A percentile compares a stretch with the other conserved stretches of the same genome.
Conservation (phyloP, 441 rosid species). For the Geranium incanum region DNA sequence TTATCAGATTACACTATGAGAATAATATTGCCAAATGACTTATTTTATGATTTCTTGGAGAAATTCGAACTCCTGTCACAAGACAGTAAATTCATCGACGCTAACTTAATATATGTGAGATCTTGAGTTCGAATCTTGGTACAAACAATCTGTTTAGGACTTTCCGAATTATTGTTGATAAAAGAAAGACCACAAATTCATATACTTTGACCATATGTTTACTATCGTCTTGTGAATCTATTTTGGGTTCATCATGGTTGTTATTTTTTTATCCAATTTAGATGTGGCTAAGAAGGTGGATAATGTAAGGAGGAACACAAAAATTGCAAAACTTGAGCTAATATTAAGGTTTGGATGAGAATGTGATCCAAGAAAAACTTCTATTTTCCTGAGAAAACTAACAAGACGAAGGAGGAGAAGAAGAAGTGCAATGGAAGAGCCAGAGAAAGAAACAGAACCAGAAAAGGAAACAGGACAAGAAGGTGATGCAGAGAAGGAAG, state of each 20-base stretch:
- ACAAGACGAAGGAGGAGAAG: neutral
- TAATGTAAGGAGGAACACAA: slow-evolving; percentile 5
- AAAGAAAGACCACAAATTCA: no score
- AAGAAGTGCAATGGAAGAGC: neutral
- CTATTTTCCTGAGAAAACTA: neutral
- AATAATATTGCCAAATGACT: neutral
- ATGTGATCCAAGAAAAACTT: neutral
- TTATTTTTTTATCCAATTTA: neutral
- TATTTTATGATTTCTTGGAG: no score
- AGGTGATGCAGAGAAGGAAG: neutral
- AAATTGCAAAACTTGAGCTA: slow-evolving; percentile 3
- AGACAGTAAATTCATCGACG: no score
- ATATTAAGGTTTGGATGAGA: neutral
- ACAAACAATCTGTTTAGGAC: no score
- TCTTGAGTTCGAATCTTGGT: no score
- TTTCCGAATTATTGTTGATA: no score
- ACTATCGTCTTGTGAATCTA: neutral
- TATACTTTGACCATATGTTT: no score
- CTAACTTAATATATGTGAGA: no score
- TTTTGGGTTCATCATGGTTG: neutral
- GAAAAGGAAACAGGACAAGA: neutral
- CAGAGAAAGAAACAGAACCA: neutral
- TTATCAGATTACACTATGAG: neutral
- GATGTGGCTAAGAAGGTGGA: slow-evolving; percentile 1
- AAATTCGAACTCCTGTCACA: no score